Conservation (phyloP, 1,139 yeast species). For the Keqinozyma sinolaborantium region DNA sequence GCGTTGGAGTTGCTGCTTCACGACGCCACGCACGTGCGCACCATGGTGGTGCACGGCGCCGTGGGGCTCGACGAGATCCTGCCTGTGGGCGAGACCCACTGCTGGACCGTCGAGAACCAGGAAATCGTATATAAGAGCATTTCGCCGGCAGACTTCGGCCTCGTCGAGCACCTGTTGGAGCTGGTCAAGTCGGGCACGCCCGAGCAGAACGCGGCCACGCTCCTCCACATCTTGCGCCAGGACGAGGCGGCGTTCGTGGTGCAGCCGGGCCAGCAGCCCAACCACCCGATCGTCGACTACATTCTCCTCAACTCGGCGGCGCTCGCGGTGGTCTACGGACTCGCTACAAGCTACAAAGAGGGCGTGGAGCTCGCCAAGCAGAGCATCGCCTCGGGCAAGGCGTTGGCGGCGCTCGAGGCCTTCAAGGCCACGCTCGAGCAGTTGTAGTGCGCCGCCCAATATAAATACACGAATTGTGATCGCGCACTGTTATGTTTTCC, state of each 20-base stretch:
- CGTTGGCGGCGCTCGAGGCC: constrained; percentile 52
- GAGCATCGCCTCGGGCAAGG: constrained; percentile 65
- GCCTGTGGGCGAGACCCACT: constrained; percentile 75
- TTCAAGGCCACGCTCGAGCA: constrained; percentile 42
- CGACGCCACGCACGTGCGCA: constrained; percentile 47
- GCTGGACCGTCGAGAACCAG: constrained; percentile 68
- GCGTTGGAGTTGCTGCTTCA: constrained; percentile 49
- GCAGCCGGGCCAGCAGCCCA: constrained; percentile 19
- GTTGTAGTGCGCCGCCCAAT: constrained; percentile 1
- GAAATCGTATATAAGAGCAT: constrained; percentile 31
- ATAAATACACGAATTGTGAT: constrained; percentile 3
- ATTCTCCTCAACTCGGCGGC: constrained; percentile 87
- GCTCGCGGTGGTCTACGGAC: constrained; percentile 73
- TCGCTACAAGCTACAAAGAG: constrained; percentile 61
- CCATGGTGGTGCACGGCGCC: constrained; percentile 90
- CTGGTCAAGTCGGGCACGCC: constrained; percentile 86
- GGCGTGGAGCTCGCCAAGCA: constrained; percentile 76
- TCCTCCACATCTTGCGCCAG: constrained; percentile 56
- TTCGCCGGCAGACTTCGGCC: constrained; percentile 72
- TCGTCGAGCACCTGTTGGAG: constrained; percentile 66
- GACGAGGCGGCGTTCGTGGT: constrained; percentile 41
- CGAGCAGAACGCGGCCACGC: constrained; percentile 66
- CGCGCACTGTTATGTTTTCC: constrained; percentile 1
- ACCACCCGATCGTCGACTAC: constrained; percentile 76
- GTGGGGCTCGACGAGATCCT: constrained; percentile 91